Percentiles rank a stretch among this genome's conserved stretches.
Evolutionary conservation across 345 rosid species (phyloP).

Genomic region (Citrus hindsii): DNA sequence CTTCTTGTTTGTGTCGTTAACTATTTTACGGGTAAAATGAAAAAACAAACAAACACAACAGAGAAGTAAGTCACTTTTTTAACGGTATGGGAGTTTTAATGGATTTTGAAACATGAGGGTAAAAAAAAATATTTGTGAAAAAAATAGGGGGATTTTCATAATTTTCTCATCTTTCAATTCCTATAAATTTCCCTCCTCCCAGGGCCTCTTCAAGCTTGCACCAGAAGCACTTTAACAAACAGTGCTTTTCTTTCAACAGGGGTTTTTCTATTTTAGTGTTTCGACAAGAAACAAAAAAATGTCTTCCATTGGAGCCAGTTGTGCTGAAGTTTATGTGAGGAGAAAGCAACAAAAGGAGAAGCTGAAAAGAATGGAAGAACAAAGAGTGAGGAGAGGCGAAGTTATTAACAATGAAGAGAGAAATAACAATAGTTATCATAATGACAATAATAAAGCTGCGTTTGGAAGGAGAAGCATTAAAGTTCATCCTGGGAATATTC

Average conservation of each 20-base stretch:
- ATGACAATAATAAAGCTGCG: neutral
- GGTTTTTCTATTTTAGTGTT: neutral
- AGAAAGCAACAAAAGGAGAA: constrained; percentile 20
- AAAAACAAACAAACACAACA: too few species aligned
- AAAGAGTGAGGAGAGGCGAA: constrained; percentile 5
- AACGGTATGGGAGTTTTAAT: too few species aligned
- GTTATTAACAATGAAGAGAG: neutral
- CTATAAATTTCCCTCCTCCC: constrained; percentile 5
- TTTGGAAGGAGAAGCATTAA: constrained; percentile 1
- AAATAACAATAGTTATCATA: too few species aligned
- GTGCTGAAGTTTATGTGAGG: constrained; percentile 17
- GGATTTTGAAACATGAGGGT: too few species aligned
- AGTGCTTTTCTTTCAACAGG: too few species aligned
- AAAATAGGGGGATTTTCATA: too few species aligned
- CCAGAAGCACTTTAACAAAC: neutral
- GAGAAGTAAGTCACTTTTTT: too few species aligned
- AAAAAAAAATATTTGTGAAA: too few species aligned
- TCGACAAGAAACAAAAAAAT: neutral
- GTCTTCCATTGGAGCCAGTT: constrained; percentile 23
- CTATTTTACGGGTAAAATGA: too few species aligned
- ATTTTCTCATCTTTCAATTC: neutral
- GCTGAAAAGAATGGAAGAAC: constrained; percentile 22
- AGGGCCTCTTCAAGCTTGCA: neutral
- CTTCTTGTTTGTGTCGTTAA: too few species aligned
- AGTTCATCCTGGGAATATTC: constrained; percentile 13